phyloP scores from a whole-genome alignment of 148 eudicot species.

The Linanthus parryae region DNA sequence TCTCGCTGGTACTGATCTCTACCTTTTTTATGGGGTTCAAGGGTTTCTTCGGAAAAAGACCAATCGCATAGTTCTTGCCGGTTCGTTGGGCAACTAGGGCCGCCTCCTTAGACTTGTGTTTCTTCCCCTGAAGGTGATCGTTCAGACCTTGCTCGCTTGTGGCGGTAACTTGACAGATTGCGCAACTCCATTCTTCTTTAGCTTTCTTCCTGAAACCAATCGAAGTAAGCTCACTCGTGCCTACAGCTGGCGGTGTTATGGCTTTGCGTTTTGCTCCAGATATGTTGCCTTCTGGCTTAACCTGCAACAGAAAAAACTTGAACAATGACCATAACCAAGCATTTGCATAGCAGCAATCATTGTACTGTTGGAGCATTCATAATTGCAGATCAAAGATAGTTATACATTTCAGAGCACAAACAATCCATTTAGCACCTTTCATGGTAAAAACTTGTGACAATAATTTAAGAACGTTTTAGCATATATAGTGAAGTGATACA shows the following conservation, averaged over 20 bases:
- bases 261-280: conserved; percentile 57
- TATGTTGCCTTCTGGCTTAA: conserved; percentile 23
- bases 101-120: conserved; percentile 50
- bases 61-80: conserved; percentile 26
- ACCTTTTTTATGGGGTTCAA: conserved; percentile 5
- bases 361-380: too few species aligned
- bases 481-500: too few species aligned
- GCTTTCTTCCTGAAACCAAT: conserved; percentile 26
- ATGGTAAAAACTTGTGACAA: too few species aligned
- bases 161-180: conserved; percentile 45
- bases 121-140: conserved; percentile 58
- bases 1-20: neutral
- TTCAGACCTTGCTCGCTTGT: conserved; percentile 41
- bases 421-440: too few species aligned
- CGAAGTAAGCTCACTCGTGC: conserved; percentile 13
- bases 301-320: conserved; percentile 33
- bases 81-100: conserved; percentile 17
- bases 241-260: conserved; percentile 16
- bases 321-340: conserved; percentile 9
- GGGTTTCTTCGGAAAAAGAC: conserved; percentile 26
- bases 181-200: conserved; percentile 50
- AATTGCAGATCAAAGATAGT: too few species aligned
- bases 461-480: too few species aligned
- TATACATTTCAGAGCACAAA: too few species aligned
- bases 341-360: neutral